A percentile compares a stretch with the other conserved stretches of the same genome.
These are phyloP conservation scores for Ganoderma lingzhi DNA, from an alignment of 1,284 basidiomycete genomes.

Conservation along the genomic window DNA sequence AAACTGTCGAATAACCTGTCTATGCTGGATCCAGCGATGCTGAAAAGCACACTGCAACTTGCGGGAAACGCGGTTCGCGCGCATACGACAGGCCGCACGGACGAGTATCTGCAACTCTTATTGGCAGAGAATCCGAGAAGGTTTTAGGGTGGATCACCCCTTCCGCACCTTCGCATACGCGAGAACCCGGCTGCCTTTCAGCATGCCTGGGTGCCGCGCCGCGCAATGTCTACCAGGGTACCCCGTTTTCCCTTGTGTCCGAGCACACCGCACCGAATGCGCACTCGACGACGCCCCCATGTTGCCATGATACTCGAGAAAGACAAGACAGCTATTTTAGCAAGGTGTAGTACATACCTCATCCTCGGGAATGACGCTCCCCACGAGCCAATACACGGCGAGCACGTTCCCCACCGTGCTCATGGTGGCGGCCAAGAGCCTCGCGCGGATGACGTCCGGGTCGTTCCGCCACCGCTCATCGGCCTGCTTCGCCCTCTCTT, in stretches of 20 bases:
- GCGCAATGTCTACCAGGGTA: neutral
- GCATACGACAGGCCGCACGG: neutral
- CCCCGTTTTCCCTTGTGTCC: slow-evolving; percentile 1
- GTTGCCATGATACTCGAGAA: slow-evolving; percentile 15
- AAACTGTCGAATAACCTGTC: neutral
- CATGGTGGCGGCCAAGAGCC: slow-evolving; percentile 64
- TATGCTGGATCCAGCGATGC: neutral
- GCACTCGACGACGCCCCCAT: neutral
- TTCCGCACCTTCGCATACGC: neutral
- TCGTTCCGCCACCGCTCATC: slow-evolving; percentile 73
- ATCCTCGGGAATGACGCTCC: slow-evolving; percentile 38
- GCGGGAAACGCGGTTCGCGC: neutral
- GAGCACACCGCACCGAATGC: slow-evolving; percentile 4
- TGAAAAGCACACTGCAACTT: neutral
- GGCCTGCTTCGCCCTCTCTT: slow-evolving; percentile 31
- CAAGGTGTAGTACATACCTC: slow-evolving; percentile 39
- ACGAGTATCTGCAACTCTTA: neutral
- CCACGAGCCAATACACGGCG: slow-evolving; percentile 51
- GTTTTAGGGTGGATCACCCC: neutral
- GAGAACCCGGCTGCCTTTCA: neutral
- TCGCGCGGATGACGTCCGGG: slow-evolving; percentile 74
- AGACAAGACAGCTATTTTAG: neutral
- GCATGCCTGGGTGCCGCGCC: neutral
- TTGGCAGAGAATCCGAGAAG: neutral
- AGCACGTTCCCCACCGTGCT: slow-evolving; percentile 63